A percentile compares a stretch with the other conserved stretches of the same genome.
These are phyloP conservation scores for Picochlorum sp. DNA, from an alignment of 139 green algal species.

Conservation along the genomic window DNA sequence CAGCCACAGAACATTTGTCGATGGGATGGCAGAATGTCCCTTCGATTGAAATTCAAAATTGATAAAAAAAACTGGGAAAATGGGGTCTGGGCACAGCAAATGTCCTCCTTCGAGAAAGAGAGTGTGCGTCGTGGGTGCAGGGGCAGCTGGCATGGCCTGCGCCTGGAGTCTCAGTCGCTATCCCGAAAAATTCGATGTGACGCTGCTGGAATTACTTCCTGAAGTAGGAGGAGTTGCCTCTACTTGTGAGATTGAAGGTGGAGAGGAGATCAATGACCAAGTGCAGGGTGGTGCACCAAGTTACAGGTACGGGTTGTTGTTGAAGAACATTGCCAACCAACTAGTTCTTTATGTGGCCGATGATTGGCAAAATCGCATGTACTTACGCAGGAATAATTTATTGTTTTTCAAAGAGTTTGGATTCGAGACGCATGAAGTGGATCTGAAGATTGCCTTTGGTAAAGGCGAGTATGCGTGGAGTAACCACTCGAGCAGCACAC, in stretches of 20 bases:
- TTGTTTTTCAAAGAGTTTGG: constrained; percentile 38
- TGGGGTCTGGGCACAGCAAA: not conserved
- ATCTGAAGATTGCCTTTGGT: constrained; percentile 55
- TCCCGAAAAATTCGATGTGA: constrained; percentile 44
- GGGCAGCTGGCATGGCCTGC: constrained; percentile 45
- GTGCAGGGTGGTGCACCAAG: constrained; percentile 48
- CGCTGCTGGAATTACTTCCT: constrained; percentile 44
- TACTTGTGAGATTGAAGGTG: constrained; percentile 12
- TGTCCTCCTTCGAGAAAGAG: not conserved
- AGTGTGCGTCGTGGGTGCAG: constrained; percentile 41
- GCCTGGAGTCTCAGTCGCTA: constrained; percentile 43
- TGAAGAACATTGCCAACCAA: too few species aligned
- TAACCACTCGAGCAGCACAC: constrained; percentile 38
- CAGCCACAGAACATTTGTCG: too few species aligned
- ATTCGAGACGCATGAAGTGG: constrained; percentile 38
- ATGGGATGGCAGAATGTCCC: too few species aligned
- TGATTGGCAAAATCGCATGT: too few species aligned
- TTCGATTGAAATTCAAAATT: too few species aligned
- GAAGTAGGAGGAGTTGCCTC: constrained; percentile 43
- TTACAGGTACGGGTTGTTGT: too few species aligned
- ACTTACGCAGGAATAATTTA: constrained; percentile 53
- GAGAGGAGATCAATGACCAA: constrained; percentile 53
- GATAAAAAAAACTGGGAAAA: too few species aligned
- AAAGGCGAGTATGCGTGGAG: constrained; percentile 41
- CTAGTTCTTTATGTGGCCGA: too few species aligned